Evolutionary conservation across 129 eudicot species (phyloP), one percentile per base, ranked within the genome.

Genomic region (Centaurea solstitialis): DNA sequence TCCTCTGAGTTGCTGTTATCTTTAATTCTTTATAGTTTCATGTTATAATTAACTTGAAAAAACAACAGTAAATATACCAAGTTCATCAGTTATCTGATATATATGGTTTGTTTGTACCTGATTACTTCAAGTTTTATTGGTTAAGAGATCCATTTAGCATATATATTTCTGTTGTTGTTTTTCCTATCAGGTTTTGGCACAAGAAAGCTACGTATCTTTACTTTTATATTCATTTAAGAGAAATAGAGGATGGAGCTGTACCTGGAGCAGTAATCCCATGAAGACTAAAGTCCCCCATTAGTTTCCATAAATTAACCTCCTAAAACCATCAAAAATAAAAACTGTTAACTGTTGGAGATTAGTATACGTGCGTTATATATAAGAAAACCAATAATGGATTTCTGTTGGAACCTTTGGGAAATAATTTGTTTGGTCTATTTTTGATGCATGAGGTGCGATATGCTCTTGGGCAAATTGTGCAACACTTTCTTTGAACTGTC

Each of bases 201-300:
- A 33, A 69, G 15, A 69, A 30, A 28, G 45, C 41, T 30, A 15
- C 7, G 13, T 43, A 7, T 0, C 53, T 11, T 43, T 11, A 7
- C 13, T 43, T 43, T 43, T 43, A 8, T 11, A 1, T 9, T 50
- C 2, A 72, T 23, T 39, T 9, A 33, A 66, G 74, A 37, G 47
- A 79, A 40, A 50, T 26, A 66, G 45, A 79, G 62, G 21, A 39
- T 21, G 86, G 41, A 73, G 68, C 18, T 75, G 6, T 76, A 89
- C 99, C 99, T 76, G 99, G 99, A 23, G 92, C 95, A 65, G 99
- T 91, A 69, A 96, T 91, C 35, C 99, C 99, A 80, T 83, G 98
- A 70, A 96, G 99, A 86, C 86, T 91, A 65, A 95, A 95, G 85
- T 95, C 94, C 3, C 98, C 99, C 99, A 95, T 91, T 64, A 93